A percentile compares a stretch with the other conserved stretches of the same genome.
Conservation (phyloP, 2,329 filamentous ascomycete species). For the Sporothrix curviconia region DNA sequence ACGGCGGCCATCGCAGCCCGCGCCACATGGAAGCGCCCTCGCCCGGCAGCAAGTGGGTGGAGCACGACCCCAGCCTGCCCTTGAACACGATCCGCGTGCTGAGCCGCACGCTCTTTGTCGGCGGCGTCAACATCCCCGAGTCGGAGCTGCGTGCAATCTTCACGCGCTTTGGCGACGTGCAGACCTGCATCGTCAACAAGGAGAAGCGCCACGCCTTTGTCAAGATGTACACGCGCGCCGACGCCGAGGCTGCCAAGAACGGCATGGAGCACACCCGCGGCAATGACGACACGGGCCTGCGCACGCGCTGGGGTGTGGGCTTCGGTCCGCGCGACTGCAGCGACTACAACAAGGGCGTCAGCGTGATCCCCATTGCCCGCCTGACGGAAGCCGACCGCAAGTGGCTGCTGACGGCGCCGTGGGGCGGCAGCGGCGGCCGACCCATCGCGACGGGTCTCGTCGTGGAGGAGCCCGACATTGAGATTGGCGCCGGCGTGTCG, state of each 20-base stretch:
- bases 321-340: conserved; percentile 96
- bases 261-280: conserved; percentile 73
- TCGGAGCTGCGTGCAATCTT: conserved; percentile 77
- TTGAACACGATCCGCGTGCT: conserved; percentile 81
- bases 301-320: conserved; percentile 95
- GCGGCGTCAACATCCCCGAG: conserved; percentile 84
- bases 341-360: conserved; percentile 87
- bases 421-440: conserved; percentile 81
- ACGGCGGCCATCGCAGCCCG: conserved; percentile 45
- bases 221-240: conserved; percentile 88
- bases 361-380: conserved; percentile 84
- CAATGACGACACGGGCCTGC: conserved; percentile 62
- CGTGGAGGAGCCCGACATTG: conserved; percentile 96
- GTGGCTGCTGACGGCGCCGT: conserved; percentile 93
- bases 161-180: conserved; percentile 73
- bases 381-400: conserved; percentile 95
- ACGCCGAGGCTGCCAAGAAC: conserved; percentile 76
- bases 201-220: conserved; percentile 98
- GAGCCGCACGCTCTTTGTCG: conserved; percentile 92
- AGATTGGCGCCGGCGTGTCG: conserved; percentile 94
- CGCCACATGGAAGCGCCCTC: conserved; percentile 26
- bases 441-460: conserved; percentile 76
- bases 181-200: conserved; percentile 96
- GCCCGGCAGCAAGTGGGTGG: conserved; percentile 59
- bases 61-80: conserved; percentile 68